Evolutionary conservation across 208 protist genomes (phyloP).

Genomic region (Trypanosoma vivax): DNA sequence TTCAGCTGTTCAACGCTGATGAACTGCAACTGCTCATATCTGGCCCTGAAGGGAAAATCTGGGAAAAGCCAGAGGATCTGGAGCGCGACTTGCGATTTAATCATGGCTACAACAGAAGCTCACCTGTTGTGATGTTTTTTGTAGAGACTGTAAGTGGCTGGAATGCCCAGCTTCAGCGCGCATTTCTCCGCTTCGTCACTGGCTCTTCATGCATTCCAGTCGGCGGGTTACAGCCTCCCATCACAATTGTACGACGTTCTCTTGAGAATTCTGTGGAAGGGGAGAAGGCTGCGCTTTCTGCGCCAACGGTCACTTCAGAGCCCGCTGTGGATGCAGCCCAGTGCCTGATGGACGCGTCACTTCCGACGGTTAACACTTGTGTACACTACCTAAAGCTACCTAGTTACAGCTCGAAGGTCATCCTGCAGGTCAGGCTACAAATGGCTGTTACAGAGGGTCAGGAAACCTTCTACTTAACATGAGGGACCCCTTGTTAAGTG

Average conservation of each 20-base stretch:
- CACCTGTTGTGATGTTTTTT: slow-evolving; percentile 43
- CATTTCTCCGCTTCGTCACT: slow-evolving; percentile 78
- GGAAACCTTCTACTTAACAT: slow-evolving; percentile 68
- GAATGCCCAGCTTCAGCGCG: slow-evolving; percentile 46
- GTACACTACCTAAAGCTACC: slow-evolving; percentile 94
- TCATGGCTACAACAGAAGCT: slow-evolving; percentile 59
- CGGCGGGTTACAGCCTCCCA: slow-evolving; percentile 45
- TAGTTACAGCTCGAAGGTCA: slow-evolving; percentile 74
- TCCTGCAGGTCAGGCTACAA: slow-evolving; percentile 58
- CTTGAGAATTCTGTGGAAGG: slow-evolving; percentile 1
- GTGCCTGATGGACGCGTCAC: slow-evolving; percentile 21
- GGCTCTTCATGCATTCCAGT: slow-evolving; percentile 55
- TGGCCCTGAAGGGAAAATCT: slow-evolving; percentile 47
- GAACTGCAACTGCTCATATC: slow-evolving; percentile 56
- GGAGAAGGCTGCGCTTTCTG: not conserved
- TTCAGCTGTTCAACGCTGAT: slow-evolving; percentile 45
- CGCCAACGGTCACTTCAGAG: not conserved
- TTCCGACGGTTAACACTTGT: slow-evolving; percentile 96
- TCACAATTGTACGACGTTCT: slow-evolving; percentile 77
- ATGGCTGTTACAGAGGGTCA: slow-evolving; percentile 68
- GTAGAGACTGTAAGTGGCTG: slow-evolving; percentile 55
- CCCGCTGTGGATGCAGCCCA: not conserved
- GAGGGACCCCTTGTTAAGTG: not conserved
- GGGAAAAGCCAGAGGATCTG: slow-evolving; percentile 46
- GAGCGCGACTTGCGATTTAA: slow-evolving; percentile 27